Base-by-base conservation (phyloP, 768 basidiomycete species). In the Termitomyces sp. region DNA sequence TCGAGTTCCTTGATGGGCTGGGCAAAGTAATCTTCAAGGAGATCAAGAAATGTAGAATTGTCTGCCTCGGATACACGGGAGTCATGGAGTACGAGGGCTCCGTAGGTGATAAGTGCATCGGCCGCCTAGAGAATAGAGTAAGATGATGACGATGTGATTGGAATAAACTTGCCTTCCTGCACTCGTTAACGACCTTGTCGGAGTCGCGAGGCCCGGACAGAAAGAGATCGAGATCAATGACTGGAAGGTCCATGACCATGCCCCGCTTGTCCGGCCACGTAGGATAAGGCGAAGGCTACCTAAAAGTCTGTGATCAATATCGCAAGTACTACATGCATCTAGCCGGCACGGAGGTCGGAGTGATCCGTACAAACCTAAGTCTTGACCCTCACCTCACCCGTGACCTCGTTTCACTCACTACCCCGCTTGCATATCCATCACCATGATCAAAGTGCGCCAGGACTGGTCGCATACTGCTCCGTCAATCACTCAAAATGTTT, bases 21-120 rank as follows among this genome's bases (percentile, higher is more conserved):
- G 7, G 80, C 78, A 66, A 98, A 98, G 71, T 98, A 98, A 69
- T 95, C 92, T 68, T 98, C 95, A 42, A 95, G 78, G 46, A 96
- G 77, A 73, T 97, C 90, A 40, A 98, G 81, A 69, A 98, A 98
- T 12, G 74, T 73, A 31, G 77, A 67, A 68, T 98, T 98, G 69
- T 93, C 90, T 23, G 83, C 76, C 65, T 92, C 90, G 4, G 85
- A 82, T 21, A 95, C 92, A 12, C 95, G 82, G 14, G 88, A 89
- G 70, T 97, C 95, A 54, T 82, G 86, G 40, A 97, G 76, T 25
- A 97, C 79, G 23, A 97, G 81, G 0, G 95, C 95, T 2, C 95
- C 95, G 58, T 90, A 94, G 37, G 79, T 77, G 54, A 92, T 89
- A 35, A 97, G 76, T 3, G 92, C 90, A 62, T 89, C 77, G 6